Evolutionary conservation across 2,329 filamentous ascomycete species (phyloP).

Genomic region (Boeremia exigua): DNA sequence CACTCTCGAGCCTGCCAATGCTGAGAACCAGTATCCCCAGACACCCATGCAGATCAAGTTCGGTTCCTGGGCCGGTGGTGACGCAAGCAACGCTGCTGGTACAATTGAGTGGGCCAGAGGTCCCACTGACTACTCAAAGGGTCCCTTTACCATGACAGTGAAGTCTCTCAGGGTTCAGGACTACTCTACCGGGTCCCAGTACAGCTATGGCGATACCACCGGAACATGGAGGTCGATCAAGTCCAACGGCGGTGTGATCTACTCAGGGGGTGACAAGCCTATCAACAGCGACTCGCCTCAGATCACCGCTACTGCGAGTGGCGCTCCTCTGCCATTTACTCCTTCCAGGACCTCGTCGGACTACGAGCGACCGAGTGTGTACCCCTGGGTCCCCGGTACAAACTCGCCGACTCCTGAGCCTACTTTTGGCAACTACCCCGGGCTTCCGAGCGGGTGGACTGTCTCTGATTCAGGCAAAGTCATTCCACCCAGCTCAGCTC

Average conservation of each 20-base stretch:
- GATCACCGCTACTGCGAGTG: conserved; percentile 66
- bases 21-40: conserved; percentile 85
- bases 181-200: conserved; percentile 89
- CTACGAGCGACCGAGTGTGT: conserved; percentile 50
- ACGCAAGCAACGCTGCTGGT: conserved; percentile 76
- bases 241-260: conserved; percentile 78
- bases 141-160: conserved; percentile 87
- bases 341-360: conserved; percentile 63
- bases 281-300: conserved; percentile 64
- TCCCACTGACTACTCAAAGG: conserved; percentile 79
- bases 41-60: conserved; percentile 95
- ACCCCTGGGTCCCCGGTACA: conserved; percentile 69
- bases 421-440: conserved; percentile 56
- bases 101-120: conserved; percentile 92
- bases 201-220: conserved; percentile 78
- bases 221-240: conserved; percentile 84
- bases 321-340: conserved; percentile 71
- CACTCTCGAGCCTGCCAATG: conserved; percentile 72
- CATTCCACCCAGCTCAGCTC: conserved; percentile 71
- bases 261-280: conserved; percentile 62
- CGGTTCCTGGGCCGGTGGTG: conserved; percentile 90
- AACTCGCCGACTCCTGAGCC: conserved; percentile 57
- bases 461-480: conserved; percentile 82
- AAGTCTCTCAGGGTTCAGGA: conserved; percentile 78
- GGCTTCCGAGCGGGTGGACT: conserved; percentile 80